Evolutionary conservation across 1,139 yeast genomes (phyloP).

Genomic region (Kluyveromyces marxianus): DNA sequence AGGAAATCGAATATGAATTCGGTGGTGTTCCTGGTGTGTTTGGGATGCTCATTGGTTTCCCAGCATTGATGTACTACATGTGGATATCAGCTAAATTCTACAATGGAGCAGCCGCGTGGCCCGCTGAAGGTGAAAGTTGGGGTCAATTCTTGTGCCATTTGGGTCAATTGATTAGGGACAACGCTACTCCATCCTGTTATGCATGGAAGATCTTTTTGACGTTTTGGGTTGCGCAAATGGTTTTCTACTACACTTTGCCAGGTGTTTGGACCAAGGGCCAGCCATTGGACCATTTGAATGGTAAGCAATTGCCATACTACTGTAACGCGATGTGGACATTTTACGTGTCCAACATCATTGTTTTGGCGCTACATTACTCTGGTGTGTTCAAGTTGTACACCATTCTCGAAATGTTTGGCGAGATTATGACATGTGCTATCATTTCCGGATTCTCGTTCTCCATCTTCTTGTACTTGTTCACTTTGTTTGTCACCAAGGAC

Average conservation of each 20-base stretch:
- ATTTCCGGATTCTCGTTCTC: slow-evolving; percentile 65
- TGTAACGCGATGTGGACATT: slow-evolving; percentile 88
- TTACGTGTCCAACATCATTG: slow-evolving; percentile 56
- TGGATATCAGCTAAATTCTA: slow-evolving; percentile 86
- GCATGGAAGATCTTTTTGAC: slow-evolving; percentile 66
- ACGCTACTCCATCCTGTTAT: slow-evolving; percentile 62
- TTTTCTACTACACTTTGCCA: slow-evolving; percentile 80
- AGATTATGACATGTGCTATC: slow-evolving; percentile 88
- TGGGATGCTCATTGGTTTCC: slow-evolving; percentile 93
- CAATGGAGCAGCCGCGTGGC: slow-evolving; percentile 65
- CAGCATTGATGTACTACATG: slow-evolving; percentile 91
- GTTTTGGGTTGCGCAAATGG: slow-evolving; percentile 63
- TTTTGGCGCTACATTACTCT: slow-evolving; percentile 58
- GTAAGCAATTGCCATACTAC: slow-evolving; percentile 77
- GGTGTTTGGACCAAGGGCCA: slow-evolving; percentile 95
- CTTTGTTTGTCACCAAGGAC: slow-evolving; percentile 59
- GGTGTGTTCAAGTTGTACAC: slow-evolving; percentile 68
- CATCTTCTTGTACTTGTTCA: slow-evolving; percentile 52
- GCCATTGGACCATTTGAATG: slow-evolving; percentile 73
- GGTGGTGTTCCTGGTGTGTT: slow-evolving; percentile 92
- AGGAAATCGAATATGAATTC: slow-evolving; percentile 65
- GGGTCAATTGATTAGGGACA: slow-evolving; percentile 34
- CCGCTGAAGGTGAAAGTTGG: slow-evolving; percentile 53
- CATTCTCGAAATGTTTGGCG: slow-evolving; percentile 75
- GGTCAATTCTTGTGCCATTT: slow-evolving; percentile 44